Conservation (phyloP, 805 yeast species). For the Wickerhamiella bombiphila region DNA sequence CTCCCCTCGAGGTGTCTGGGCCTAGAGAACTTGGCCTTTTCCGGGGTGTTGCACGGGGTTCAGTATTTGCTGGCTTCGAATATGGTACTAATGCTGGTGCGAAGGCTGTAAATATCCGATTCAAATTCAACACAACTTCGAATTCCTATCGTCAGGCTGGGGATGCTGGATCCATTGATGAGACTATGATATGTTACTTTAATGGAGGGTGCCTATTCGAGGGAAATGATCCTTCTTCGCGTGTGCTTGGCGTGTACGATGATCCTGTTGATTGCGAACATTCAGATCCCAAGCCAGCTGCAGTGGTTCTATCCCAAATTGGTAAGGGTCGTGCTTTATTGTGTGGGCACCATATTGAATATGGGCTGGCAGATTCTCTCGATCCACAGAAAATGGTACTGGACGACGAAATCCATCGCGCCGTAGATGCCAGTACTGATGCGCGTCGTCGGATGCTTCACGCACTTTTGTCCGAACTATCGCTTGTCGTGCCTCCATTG, state of each 20-base stretch:
- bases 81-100: slow-evolving; percentile 72
- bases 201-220: slow-evolving; percentile 88
- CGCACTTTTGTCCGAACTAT: slow-evolving; percentile 48
- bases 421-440: slow-evolving; percentile 27
- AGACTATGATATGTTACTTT: slow-evolving; percentile 33
- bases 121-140: background rate
- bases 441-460: slow-evolving; percentile 48
- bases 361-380: slow-evolving; percentile 32
- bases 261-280: slow-evolving; percentile 40
- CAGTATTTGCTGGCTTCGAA: slow-evolving; percentile 64
- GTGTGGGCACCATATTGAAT: slow-evolving; percentile 86
- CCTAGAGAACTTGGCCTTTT: slow-evolving; percentile 66
- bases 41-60: slow-evolving; percentile 74
- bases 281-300: slow-evolving; percentile 35
- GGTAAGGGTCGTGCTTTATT: slow-evolving; percentile 69
- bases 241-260: slow-evolving; percentile 55
- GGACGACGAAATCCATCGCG: slow-evolving; percentile 24
- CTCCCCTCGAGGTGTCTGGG: slow-evolving; percentile 67
- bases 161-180: too few relatives aligned
- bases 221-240: slow-evolving; percentile 41
- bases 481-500: slow-evolving; percentile 40
- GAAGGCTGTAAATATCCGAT: slow-evolving; percentile 30
- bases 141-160: slow-evolving; percentile 10
- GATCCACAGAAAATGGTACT: slow-evolving; percentile 28
- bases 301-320: slow-evolving; percentile 49